A percentile compares a stretch with the other conserved stretches of the same genome.
Conservation (phyloP, 352 stramenopile genomes). For the Plasmopara muralis region DNA sequence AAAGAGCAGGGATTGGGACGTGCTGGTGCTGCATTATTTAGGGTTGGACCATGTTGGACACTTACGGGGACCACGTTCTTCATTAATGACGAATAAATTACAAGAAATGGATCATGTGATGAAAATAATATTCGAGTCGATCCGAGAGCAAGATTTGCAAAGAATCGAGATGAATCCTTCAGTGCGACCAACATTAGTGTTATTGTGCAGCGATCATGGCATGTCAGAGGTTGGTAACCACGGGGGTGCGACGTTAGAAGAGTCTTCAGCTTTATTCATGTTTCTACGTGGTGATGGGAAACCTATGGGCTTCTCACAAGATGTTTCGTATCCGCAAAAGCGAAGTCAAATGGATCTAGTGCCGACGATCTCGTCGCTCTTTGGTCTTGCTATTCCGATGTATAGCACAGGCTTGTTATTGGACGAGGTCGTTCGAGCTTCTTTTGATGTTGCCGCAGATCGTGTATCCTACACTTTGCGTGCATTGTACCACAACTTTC, state of each 20-base stretch:
- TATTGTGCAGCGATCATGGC: slow-evolving; percentile 83
- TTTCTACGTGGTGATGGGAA: slow-evolving; percentile 55
- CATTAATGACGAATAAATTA: slow-evolving; percentile 74
- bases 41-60: slow-evolving; percentile 85
- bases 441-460: slow-evolving; percentile 4
- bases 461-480: slow-evolving; percentile 14
- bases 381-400: slow-evolving; percentile 58
- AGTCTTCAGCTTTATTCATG: slow-evolving; percentile 75
- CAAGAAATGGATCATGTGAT: slow-evolving; percentile 80
- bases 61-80: slow-evolving; percentile 65
- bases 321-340: slow-evolving; percentile 14
- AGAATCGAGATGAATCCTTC: slow-evolving; percentile 19
- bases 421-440: slow-evolving; percentile 42
- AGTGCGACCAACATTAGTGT: slow-evolving; percentile 49
- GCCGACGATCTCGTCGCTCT: slow-evolving; percentile 70
- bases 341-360: slow-evolving; percentile 76
- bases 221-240: slow-evolving; percentile 88
- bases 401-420: slow-evolving; percentile 66
- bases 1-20: slow-evolving; percentile 77
- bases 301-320: slow-evolving; percentile 5
- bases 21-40: slow-evolving; percentile 82
- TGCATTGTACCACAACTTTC: slow-evolving; percentile 50
- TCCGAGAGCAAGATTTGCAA: slow-evolving; percentile 46
- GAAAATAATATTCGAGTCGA: slow-evolving; percentile 45
- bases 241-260: slow-evolving; percentile 74